phyloP scores from a whole-genome alignment of 495 filamentous ascomycete genomes.

The Neurospora sp. region DNA sequence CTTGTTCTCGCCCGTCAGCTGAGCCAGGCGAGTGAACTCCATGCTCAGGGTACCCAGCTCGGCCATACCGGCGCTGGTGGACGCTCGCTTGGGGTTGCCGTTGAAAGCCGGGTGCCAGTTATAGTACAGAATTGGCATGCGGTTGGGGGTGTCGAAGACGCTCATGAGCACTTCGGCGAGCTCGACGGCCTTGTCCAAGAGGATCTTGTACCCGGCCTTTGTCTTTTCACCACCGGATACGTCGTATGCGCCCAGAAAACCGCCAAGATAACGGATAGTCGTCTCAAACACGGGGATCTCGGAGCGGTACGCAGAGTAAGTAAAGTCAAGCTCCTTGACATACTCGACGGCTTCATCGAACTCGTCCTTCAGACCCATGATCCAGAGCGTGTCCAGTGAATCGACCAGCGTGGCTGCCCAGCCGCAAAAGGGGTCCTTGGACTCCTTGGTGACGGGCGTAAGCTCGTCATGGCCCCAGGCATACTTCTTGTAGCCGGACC shows the following conservation, averaged over 20 bases:
- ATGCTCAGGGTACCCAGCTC: conserved; percentile 87
- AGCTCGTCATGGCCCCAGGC: conserved; percentile 86
- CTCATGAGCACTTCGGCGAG: conserved; percentile 83
- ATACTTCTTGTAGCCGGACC: conserved; percentile 72
- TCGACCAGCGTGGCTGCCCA: conserved; percentile 96
- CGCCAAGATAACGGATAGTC: conserved; percentile 79
- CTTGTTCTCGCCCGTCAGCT: conserved; percentile 73
- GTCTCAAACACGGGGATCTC: conserved; percentile 80
- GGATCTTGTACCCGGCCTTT: conserved; percentile 36
- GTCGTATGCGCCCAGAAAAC: conserved; percentile 75
- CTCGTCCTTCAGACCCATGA: conserved; percentile 84
- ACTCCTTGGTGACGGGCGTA: conserved; percentile 51
- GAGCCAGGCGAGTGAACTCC: conserved; percentile 89
- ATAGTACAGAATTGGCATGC: conserved; percentile 86
- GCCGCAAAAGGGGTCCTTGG: conserved; percentile 72
- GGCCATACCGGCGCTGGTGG: conserved; percentile 54
- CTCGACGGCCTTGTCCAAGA: conserved; percentile 82
- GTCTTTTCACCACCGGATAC: conserved; percentile 48
- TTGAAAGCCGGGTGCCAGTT: conserved; percentile 64
- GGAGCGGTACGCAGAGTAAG: conserved; percentile 47
- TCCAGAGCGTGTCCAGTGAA: conserved; percentile 88
- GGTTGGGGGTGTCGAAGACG: conserved; percentile 92
- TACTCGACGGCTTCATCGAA: conserved; percentile 76
- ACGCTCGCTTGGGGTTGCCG: conserved; percentile 55
- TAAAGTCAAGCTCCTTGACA: conserved; percentile 82